Evolutionary conservation across 2,329 filamentous ascomycete genomes (phyloP).

Genomic region (Claviceps cyperi): DNA sequence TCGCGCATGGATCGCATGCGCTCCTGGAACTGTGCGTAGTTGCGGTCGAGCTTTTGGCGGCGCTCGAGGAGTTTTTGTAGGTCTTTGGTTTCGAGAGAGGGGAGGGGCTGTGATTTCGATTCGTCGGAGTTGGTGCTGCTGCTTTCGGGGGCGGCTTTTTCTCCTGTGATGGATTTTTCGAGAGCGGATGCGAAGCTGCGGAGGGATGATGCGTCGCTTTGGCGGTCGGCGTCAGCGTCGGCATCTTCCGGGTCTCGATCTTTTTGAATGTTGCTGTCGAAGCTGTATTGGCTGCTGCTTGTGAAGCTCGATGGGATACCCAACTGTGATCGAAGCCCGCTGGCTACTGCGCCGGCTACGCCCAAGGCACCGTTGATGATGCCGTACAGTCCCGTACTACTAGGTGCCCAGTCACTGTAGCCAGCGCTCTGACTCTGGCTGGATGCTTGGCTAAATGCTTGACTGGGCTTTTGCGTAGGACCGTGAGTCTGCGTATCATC

Average conservation of each 20-base stretch:
- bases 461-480: background rate
- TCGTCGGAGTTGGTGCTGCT: conserved; percentile 21
- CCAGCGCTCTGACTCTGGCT: conserved; percentile 1
- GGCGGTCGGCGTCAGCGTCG: conserved; percentile 8
- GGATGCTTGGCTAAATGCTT: conserved; percentile 2
- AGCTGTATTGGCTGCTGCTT: conserved; percentile 14
- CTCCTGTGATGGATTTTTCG: conserved; percentile 20
- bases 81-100: conserved; percentile 39
- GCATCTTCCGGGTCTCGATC: conserved; percentile 13
- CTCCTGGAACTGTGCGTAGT: conserved; percentile 40
- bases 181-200: conserved; percentile 35
- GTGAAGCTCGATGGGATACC: conserved; percentile 13
- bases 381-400: conserved; percentile 36
- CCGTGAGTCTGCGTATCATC: background rate
- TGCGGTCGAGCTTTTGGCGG: conserved; percentile 47
- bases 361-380: conserved; percentile 40
- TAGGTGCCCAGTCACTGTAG: conserved; percentile 19
- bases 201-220: conserved; percentile 31
- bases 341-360: conserved; percentile 31
- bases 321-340: conserved; percentile 18
- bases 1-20: conserved; percentile 29
- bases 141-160: conserved; percentile 12
- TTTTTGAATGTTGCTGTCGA: conserved; percentile 11
- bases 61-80: conserved; percentile 48
- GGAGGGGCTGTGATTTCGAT: conserved; percentile 17